Evolutionary conservation across 2,329 filamentous ascomycete genomes (phyloP).

Genomic region (Sarocladium strictum): DNA sequence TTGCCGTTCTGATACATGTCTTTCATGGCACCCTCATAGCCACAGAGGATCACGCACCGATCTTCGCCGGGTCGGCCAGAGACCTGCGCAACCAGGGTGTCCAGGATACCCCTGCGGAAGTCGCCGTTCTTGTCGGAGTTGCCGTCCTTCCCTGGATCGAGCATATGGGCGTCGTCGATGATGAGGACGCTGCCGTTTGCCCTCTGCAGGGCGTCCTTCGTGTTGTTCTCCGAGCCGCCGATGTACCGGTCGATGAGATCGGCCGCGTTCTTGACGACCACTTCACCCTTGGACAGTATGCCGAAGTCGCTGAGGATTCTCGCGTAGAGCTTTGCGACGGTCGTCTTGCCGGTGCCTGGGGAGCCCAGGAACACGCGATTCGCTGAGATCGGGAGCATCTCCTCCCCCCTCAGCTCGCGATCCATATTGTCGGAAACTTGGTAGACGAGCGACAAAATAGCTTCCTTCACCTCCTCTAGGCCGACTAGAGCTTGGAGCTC

Average conservation of each 20-base stretch:
- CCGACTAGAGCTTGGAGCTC: conserved; percentile 49
- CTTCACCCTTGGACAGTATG: conserved; percentile 51
- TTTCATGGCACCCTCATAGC: conserved; percentile 54
- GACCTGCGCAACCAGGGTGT: conserved; percentile 57
- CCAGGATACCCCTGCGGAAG: conserved; percentile 50
- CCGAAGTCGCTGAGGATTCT: conserved; percentile 54
- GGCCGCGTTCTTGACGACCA: conserved; percentile 52
- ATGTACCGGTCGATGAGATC: conserved; percentile 52
- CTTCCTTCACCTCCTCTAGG: conserved; percentile 46
- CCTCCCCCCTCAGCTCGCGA: conserved; percentile 47
- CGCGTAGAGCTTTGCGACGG: conserved; percentile 57
- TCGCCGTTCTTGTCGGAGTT: conserved; percentile 15
- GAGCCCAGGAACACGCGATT: conserved; percentile 55
- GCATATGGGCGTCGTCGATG: conserved; percentile 57
- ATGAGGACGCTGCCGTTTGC: conserved; percentile 56
- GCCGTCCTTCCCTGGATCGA: conserved; percentile 16
- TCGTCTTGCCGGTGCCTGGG: conserved; percentile 60
- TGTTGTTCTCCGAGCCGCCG: conserved; percentile 51
- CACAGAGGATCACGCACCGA: conserved; percentile 55
- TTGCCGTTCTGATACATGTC: conserved; percentile 57
- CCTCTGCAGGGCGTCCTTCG: conserved; percentile 48
- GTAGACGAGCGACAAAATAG: conserved; percentile 42
- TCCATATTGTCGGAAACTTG: conserved; percentile 48
- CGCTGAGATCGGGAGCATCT: conserved; percentile 41
- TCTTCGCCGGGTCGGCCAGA: conserved; percentile 56